These are phyloP conservation scores for Boehmeria nivea DNA, from an alignment of 306 rosid species.

Conservation along the genomic window DNA sequence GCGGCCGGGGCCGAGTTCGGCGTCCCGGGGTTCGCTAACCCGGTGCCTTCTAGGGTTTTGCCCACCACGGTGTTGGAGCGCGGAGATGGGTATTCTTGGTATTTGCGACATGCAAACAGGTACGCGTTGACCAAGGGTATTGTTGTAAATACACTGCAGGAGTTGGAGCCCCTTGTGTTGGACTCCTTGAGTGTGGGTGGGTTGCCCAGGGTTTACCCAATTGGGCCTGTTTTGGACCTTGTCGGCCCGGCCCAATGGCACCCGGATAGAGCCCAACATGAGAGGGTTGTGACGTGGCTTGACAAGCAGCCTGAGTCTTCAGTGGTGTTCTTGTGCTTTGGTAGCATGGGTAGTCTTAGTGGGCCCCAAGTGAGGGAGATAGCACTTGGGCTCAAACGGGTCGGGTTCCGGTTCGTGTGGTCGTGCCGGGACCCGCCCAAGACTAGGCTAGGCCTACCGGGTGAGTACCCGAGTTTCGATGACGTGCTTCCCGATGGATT, in stretches of 20 bases:
- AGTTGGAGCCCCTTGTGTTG: conserved; percentile 33
- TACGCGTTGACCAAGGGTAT: conserved; percentile 39
- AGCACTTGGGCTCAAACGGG: conserved; percentile 34
- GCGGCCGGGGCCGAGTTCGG: conserved; percentile 26
- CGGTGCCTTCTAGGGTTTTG: conserved; percentile 28
- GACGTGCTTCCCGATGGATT: too few species aligned
- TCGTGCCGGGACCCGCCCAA: conserved; percentile 39
- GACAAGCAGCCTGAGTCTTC: conserved; percentile 29
- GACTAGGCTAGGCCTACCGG: conserved; percentile 9
- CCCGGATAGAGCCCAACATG: conserved; percentile 10
- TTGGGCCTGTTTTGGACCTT: conserved; percentile 28
- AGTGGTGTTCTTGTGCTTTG: conserved; percentile 39
- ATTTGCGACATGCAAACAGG: conserved; percentile 23
- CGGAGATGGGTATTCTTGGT: conserved; percentile 3
- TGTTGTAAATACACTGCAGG: conserved; percentile 38
- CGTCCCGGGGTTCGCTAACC: conserved; percentile 29
- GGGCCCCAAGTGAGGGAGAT: conserved; percentile 27
- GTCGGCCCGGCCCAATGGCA: not conserved
- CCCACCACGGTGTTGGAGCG: conserved; percentile 19
- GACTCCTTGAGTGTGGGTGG: not conserved
- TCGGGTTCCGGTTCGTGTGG: conserved; percentile 38
- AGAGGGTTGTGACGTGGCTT: conserved; percentile 27
- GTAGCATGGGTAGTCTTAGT: conserved; percentile 32
- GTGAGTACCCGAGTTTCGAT: too few species aligned
- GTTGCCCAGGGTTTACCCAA: conserved; percentile 22